These are phyloP conservation scores for Tetracladium maxilliforme DNA, from an alignment of 2,329 filamentous ascomycete genomes.

Conservation along the genomic window DNA sequence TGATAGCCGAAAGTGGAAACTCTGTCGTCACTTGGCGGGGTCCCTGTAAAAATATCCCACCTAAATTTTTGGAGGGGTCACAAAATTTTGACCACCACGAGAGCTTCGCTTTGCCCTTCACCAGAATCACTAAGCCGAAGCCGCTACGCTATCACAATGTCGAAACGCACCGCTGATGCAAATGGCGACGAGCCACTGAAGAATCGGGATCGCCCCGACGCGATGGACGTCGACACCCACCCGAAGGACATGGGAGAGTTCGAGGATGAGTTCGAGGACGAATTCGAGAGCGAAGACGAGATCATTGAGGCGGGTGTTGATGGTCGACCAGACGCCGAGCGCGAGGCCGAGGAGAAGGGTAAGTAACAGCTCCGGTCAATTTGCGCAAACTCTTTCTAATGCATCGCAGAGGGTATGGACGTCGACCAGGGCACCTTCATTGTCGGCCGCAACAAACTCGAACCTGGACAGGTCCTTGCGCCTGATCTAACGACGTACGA, in stretches of 20 bases:
- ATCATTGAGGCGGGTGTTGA: slow-evolving; percentile 91
- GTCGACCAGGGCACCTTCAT: slow-evolving; percentile 93
- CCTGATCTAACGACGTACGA: slow-evolving; percentile 93
- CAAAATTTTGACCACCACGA: too few relatives aligned
- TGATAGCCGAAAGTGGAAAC: too few relatives aligned
- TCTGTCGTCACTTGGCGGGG: too few relatives aligned
- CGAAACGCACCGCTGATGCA: slow-evolving; percentile 41
- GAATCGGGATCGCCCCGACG: slow-evolving; percentile 43
- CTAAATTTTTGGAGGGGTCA: too few relatives aligned
- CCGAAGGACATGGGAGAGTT: slow-evolving; percentile 61
- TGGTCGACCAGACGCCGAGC: slow-evolving; percentile 79
- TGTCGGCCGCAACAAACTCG: slow-evolving; percentile 81
- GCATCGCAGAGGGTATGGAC: slow-evolving; percentile 60
- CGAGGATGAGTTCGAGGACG: slow-evolving; percentile 89
- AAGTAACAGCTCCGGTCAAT: too few relatives aligned
- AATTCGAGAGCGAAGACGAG: slow-evolving; percentile 84
- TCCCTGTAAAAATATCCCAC: too few relatives aligned
- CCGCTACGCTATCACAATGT: too few relatives aligned
- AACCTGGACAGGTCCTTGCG: slow-evolving; percentile 77
- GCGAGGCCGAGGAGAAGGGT: slow-evolving; percentile 75
- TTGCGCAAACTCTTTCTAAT: too few relatives aligned
- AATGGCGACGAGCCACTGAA: slow-evolving; percentile 37
- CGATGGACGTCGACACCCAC: slow-evolving; percentile 49
- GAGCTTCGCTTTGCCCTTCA: too few relatives aligned
- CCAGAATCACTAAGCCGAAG: too few relatives aligned